Percentiles rank a stretch among this genome's conserved stretches.
These are phyloP conservation scores for Fagus sylvatica DNA, from an alignment of 306 rosid genomes.

Conservation along the genomic window DNA sequence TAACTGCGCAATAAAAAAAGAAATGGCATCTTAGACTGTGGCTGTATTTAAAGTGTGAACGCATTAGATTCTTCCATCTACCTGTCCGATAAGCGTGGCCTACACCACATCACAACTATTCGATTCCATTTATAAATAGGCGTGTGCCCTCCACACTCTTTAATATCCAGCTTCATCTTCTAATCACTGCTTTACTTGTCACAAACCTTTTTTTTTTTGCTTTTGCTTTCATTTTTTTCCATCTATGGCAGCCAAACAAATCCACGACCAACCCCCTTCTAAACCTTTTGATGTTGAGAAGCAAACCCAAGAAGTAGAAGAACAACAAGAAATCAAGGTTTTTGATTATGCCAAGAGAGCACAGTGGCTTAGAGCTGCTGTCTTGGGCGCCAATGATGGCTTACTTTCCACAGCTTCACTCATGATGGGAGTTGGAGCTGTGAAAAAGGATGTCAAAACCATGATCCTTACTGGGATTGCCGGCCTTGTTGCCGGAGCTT, in stretches of 20 bases:
- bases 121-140: conserved; percentile 27
- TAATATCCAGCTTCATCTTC: not conserved
- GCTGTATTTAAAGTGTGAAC: conserved; percentile 10
- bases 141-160: conserved; percentile 51
- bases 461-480: conserved; percentile 45
- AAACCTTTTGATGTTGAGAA: conserved; percentile 11
- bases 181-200: not conserved
- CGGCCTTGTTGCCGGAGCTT: conserved; percentile 38
- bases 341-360: conserved; percentile 41
- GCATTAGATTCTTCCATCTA: conserved; percentile 28
- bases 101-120: not conserved
- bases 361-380: conserved; percentile 45
- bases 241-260: conserved; percentile 21
- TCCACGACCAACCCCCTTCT: not conserved
- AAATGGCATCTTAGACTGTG: too few species aligned
- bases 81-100: not conserved
- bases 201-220: not conserved
- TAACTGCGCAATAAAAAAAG: too few species aligned
- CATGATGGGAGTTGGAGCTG: conserved; percentile 50
- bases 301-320: not conserved
- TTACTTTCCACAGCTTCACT: conserved; percentile 43
- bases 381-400: conserved; percentile 47
- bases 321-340: not conserved
- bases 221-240: not conserved
- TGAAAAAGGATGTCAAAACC: conserved; percentile 28